phyloP scores from a whole-genome alignment of 805 yeast genomes.

The Wickerhamomyces tratensis region DNA sequence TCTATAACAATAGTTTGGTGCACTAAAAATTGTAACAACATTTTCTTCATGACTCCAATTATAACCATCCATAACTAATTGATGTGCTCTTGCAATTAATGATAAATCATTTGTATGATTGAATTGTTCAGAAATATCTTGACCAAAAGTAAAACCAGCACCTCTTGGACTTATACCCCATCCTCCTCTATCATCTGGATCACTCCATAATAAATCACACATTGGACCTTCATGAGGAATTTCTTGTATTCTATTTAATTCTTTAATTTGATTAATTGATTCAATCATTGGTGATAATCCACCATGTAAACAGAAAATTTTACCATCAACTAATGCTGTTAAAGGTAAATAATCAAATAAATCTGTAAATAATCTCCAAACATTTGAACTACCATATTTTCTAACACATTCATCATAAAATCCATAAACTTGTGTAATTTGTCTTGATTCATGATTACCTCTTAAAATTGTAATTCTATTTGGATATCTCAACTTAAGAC shows the following conservation, averaged over 20 bases:
- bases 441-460: constrained; percentile 94
- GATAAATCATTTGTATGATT: constrained; percentile 83
- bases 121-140: constrained; percentile 87
- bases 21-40: constrained; percentile 89
- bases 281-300: constrained; percentile 94
- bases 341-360: constrained; percentile 88
- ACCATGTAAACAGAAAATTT: constrained; percentile 88
- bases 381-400: constrained; percentile 86
- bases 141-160: constrained; percentile 98
- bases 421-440: constrained; percentile 93
- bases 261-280: constrained; percentile 86
- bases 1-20: constrained; percentile 95
- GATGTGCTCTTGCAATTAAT: constrained; percentile 91
- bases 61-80: constrained; percentile 95
- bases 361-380: constrained; percentile 90
- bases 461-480: constrained; percentile 84
- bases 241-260: constrained; percentile 85
- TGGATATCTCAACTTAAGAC: constrained; percentile 89
- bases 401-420: constrained; percentile 93
- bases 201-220: constrained; percentile 96
- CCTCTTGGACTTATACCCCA: constrained; percentile 98
- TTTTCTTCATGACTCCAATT: constrained; percentile 92
- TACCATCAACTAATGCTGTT: constrained; percentile 86
- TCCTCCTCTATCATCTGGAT: constrained; percentile 95
- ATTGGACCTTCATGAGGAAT: constrained; percentile 97